Evolutionary conservation across 2,329 filamentous ascomycete genomes (phyloP).

Genomic region (Thyridium curvatum): DNA sequence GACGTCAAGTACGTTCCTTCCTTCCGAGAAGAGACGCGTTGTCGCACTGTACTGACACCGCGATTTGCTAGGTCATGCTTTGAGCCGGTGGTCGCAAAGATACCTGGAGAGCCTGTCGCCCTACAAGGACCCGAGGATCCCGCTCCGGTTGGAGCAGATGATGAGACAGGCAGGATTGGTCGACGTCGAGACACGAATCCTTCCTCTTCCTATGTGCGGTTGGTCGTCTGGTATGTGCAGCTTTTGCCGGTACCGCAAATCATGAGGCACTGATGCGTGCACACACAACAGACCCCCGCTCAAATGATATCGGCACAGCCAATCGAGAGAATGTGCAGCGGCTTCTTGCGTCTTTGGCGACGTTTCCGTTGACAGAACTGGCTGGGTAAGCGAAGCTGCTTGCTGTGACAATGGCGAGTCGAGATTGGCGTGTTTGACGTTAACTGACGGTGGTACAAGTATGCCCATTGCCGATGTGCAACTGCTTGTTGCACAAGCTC

Average conservation of each 20-base stretch:
- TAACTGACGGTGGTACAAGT: slow-evolving; percentile 23
- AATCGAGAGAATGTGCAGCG: slow-evolving; percentile 50
- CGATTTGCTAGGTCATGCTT: slow-evolving; percentile 45
- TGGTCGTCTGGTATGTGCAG: slow-evolving; percentile 57
- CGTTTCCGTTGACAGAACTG: slow-evolving; percentile 49
- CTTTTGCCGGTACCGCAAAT: background rate
- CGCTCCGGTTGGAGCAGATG: slow-evolving; percentile 51
- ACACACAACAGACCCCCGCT: slow-evolving; percentile 35
- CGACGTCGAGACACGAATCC: slow-evolving; percentile 59
- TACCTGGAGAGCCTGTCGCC: slow-evolving; percentile 58
- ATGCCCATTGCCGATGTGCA: slow-evolving; percentile 54
- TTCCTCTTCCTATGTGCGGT: slow-evolving; percentile 61
- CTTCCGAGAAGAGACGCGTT: slow-evolving; percentile 5
- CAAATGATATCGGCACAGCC: slow-evolving; percentile 44
- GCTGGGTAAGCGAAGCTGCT: slow-evolving; percentile 30
- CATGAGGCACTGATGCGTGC: slow-evolving; percentile 9
- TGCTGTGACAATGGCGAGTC: background rate
- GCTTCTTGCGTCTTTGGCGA: slow-evolving; percentile 46
- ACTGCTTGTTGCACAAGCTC: slow-evolving; percentile 48
- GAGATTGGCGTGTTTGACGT: slow-evolving; percentile 1
- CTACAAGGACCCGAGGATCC: slow-evolving; percentile 60
- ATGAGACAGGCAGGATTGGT: slow-evolving; percentile 59
- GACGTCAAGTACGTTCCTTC: slow-evolving; percentile 43
- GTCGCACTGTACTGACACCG: background rate
- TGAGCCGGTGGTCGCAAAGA: slow-evolving; percentile 60